phyloP scores from a whole-genome alignment of 371 early-diverging fungal genomes.

The Apophysomyces elegans region DNA sequence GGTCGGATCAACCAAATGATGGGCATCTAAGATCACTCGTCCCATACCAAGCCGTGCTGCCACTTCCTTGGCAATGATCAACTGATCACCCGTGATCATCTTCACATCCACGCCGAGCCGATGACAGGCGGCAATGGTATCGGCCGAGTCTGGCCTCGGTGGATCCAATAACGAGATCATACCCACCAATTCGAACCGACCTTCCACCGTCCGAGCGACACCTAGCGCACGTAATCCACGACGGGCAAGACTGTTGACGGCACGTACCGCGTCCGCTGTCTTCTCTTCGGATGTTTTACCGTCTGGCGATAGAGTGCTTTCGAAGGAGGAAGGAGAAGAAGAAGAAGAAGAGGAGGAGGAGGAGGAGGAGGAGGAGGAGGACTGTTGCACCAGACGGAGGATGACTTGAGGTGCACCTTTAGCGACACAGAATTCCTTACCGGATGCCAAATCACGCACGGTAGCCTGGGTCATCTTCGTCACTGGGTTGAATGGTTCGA shows the following conservation, averaged over 20 bases:
- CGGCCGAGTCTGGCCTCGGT: slow-evolving; percentile 65
- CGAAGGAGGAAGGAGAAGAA: too few species aligned
- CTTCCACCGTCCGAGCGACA: slow-evolving; percentile 59
- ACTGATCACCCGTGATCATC: slow-evolving; percentile 96
- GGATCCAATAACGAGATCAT: slow-evolving; percentile 88
- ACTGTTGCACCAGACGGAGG: slow-evolving; percentile 57
- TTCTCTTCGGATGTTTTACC: background rate
- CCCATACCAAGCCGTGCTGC: slow-evolving; percentile 76
- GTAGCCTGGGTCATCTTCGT: slow-evolving; percentile 87
- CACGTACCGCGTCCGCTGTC: slow-evolving; percentile 59
- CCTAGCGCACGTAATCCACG: slow-evolving; percentile 87
- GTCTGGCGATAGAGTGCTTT: background rate
- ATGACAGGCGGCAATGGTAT: slow-evolving; percentile 76
- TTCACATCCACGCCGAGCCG: slow-evolving; percentile 88
- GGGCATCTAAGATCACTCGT: slow-evolving; percentile 72
- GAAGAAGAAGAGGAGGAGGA: too few species aligned
- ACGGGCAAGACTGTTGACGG: slow-evolving; percentile 82
- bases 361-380: too few species aligned
- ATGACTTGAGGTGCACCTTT: slow-evolving; percentile 93
- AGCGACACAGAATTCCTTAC: slow-evolving; percentile 75
- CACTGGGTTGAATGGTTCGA: slow-evolving; percentile 87
- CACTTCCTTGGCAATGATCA: slow-evolving; percentile 89
- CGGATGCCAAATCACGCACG: slow-evolving; percentile 67
- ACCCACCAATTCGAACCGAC: slow-evolving; percentile 59
- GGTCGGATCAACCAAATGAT: slow-evolving; percentile 70